Base-by-base conservation (phyloP, 805 yeast genomes). In the Metschnikowia lochheadii region DNA sequence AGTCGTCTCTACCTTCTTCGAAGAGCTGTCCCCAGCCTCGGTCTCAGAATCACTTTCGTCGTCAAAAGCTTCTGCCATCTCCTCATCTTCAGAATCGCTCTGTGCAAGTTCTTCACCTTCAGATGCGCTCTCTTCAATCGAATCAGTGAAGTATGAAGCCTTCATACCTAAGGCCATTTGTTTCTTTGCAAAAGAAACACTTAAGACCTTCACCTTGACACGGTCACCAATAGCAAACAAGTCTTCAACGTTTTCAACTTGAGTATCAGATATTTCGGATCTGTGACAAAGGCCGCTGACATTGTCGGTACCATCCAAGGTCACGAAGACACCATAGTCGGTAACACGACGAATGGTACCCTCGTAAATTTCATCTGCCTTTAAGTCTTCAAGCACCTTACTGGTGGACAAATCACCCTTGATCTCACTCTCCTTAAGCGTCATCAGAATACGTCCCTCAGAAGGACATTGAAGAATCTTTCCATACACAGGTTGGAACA, bases 271-370 rank as follows among this genome's bases (percentile, higher is more conserved):
- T 50, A 92, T 84, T 67, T 92, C 86, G 37, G 91, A 78, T 51
- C 79, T 84, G 64, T 92, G 97, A 59, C 96, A 90, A 56, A 92
- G 78, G 50, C 98, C 99, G 61, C 87, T 81, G 51, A 90, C 76
- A 60, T 82, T 82, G 49, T 80, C 70, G 38, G 94, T 84, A 41
- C 85, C 87, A 57, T 85, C 90, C 49, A 92, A 73, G 55, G 81
- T 84, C 46, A 92, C 86, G 63, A 92, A 92, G 3, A 89, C 96
- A 72, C 99, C 99, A 64, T 84, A 92, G 43, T 88, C 96, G 33
- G 90, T 83, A 21, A 84, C 87, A 53, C 80, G 80, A 63, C 81
- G 84, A 40, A 92, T 85, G 2, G 83, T 70, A 64, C 97, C 99
- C 62, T 86, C 92, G 58, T 73, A 81, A 31, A 84, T 70, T 26